A percentile compares a stretch with the other conserved stretches of the same genome.
phyloP scores from a whole-genome alignment of 495 filamentous ascomycete genomes.

The Cairneyella variabilis region DNA sequence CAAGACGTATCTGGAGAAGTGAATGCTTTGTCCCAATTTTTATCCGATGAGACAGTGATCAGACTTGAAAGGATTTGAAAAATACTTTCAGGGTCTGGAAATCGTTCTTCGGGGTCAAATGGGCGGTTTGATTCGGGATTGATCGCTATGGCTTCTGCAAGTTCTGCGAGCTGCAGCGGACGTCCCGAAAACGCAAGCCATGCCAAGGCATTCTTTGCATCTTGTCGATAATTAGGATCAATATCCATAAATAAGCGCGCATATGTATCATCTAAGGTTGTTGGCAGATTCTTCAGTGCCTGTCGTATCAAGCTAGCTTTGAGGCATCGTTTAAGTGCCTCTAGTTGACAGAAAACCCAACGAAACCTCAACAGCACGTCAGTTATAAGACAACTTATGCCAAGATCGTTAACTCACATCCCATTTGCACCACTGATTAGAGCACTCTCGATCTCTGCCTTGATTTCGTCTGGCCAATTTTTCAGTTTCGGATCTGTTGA shows the following conservation, averaged over 20 bases:
- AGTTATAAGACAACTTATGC: background rate
- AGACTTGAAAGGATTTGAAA: conserved; percentile 1
- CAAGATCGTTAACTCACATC: conserved; percentile 29
- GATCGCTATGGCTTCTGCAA: conserved; percentile 5
- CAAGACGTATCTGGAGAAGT: conserved; percentile 2
- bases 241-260: conserved; percentile 3
- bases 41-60: background rate
- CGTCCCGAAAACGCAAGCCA: conserved; percentile 10
- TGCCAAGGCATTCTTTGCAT: conserved; percentile 3
- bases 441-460: conserved; percentile 25
- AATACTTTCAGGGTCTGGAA: background rate
- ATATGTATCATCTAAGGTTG: conserved; percentile 39
- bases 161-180: background rate
- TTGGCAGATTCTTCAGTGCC: conserved; percentile 33
- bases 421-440: conserved; percentile 32
- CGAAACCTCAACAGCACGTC: conserved; percentile 34
- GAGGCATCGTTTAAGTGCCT: conserved; percentile 30
- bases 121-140: background rate
- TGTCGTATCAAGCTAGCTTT: conserved; percentile 18
- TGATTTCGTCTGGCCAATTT: conserved; percentile 14
- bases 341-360: conserved; percentile 43
- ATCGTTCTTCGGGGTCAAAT: conserved; percentile 3
- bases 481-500: conserved; percentile 13
- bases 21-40: background rate
- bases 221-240: background rate